Conservation (phyloP, 192 early-diverging fungal genomes). For the Backusella luteola region DNA sequence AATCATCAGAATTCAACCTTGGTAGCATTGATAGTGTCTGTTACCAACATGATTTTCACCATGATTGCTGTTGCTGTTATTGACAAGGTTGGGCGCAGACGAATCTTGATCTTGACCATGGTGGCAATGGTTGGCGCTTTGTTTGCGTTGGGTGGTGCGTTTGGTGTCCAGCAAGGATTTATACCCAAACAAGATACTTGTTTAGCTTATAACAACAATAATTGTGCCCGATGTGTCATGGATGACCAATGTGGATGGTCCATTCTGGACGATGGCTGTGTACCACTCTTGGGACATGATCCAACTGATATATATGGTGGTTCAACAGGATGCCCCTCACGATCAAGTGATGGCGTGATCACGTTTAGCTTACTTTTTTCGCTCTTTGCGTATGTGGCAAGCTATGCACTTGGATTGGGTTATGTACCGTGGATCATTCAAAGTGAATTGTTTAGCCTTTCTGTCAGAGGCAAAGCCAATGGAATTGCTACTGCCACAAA, state of each 20-base stretch:
- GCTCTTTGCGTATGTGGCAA: constrained; percentile 20
- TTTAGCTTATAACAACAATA: constrained; percentile 33
- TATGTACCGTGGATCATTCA: constrained; percentile 73
- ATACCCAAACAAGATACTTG: constrained; percentile 39
- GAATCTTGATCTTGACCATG: constrained; percentile 45
- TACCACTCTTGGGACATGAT: background rate
- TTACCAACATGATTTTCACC: constrained; percentile 43
- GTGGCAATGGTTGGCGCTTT: constrained; percentile 43
- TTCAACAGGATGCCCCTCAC: constrained; percentile 8
- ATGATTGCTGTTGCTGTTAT: constrained; percentile 46
- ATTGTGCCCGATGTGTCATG: constrained; percentile 45
- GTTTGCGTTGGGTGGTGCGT: constrained; percentile 42
- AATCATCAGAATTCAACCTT: constrained; percentile 42
- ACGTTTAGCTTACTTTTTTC: constrained; percentile 16
- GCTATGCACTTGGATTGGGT: constrained; percentile 49
- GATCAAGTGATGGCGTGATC: background rate
- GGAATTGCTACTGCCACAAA: constrained; percentile 73
- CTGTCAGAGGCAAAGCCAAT: constrained; percentile 72
- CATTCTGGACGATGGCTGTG: background rate
- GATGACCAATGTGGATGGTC: constrained; percentile 44
- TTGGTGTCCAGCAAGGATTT: constrained; percentile 41
- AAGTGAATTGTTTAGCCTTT: constrained; percentile 74
- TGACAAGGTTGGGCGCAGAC: constrained; percentile 43
- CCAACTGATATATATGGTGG: constrained; percentile 11
- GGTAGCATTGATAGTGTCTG: constrained; percentile 45